Evolutionary conservation across 116 monocot genomes (phyloP).

Genomic region (Phalaenopsis hybrid): DNA sequence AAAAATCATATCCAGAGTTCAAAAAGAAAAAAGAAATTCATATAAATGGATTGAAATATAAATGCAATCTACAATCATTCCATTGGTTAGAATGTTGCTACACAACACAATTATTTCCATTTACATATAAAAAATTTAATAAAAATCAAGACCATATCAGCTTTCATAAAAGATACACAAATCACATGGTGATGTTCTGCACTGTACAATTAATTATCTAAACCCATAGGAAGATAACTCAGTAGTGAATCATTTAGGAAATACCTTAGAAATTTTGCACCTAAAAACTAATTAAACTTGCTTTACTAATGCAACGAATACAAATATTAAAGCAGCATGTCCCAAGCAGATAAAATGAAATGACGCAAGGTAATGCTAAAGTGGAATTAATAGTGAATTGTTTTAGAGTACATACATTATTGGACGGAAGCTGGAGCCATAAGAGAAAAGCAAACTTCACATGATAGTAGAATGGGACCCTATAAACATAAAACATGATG

Average conservation of each 20-base stretch:
- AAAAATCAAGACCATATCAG: neutral
- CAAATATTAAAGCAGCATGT: neutral
- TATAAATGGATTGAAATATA: neutral
- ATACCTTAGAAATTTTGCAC: neutral
- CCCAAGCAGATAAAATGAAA: neutral
- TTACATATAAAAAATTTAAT: neutral
- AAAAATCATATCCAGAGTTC: neutral
- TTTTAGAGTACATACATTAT: constrained; percentile 26
- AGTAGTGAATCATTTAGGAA: neutral
- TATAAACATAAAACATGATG: constrained; percentile 5
- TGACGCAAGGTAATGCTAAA: neutral
- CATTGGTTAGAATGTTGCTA: neutral
- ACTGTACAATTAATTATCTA: no score
- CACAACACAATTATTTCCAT: neutral
- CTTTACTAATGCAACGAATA: neutral
- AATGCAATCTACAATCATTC: neutral
- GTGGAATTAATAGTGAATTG: neutral
- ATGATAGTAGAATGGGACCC: constrained; percentile 37
- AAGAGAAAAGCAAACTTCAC: constrained; percentile 42
- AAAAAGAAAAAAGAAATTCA: neutral
- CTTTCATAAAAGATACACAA: neutral
- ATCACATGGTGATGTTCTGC: neutral
- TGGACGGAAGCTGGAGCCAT: constrained; percentile 36
- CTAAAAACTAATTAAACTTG: neutral
- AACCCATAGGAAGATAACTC: neutral